Base-by-base conservation (phyloP, 2,329 filamentous ascomycete species). In the Fusarium xyrophilum region DNA sequence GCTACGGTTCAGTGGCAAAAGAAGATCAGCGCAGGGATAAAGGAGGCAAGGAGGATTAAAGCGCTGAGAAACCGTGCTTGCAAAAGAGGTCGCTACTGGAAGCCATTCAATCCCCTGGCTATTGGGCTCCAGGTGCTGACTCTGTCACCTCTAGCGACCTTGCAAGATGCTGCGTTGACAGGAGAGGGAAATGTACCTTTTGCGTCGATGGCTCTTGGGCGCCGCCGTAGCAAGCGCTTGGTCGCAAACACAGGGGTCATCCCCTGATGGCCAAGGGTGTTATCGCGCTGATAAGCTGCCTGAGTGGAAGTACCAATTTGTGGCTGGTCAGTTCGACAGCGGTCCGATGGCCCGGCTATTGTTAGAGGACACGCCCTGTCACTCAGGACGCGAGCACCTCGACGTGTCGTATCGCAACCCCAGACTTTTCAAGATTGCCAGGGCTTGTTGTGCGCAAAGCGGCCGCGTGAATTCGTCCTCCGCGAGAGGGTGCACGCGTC, bases 151-250 rank as follows among this genome's bases (percentile, higher is more conserved):
- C 28, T 5, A 17, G 10, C 21, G 23, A 17, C 11, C 12, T 12
- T 17, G 38, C 38, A 30, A 4, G 7, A 12, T 7, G 7, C 17
- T 21, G 13, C 25, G 50, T 44, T 32, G 9, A 17, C 7, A 15
- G 15, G 36, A 32, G 51, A 17, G 10, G 14, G 17, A n/a, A 15
- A 54, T 46, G 51, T 54, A 54, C 6, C 38, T 46, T 46, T 46
- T 54, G 38, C 51, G 28, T 17, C 12, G 23, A 17, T 44, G 14
- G 51, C 17, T 27, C 23, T 27, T n/a, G 30, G 4, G n/a, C 11
- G 21, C 17, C 6, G 28, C 51, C 51, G 51, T 54, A 54, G 21
- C 1, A 3, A 23, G 33, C 5, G 21, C 9, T 10, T 32, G 27
- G 15, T 13, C 2, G 6, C n/a, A 14, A 30, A 19, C 13, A 13